Conservation (phyloP, 108 stramenopile genomes). For the Discostella stelligeroides region DNA sequence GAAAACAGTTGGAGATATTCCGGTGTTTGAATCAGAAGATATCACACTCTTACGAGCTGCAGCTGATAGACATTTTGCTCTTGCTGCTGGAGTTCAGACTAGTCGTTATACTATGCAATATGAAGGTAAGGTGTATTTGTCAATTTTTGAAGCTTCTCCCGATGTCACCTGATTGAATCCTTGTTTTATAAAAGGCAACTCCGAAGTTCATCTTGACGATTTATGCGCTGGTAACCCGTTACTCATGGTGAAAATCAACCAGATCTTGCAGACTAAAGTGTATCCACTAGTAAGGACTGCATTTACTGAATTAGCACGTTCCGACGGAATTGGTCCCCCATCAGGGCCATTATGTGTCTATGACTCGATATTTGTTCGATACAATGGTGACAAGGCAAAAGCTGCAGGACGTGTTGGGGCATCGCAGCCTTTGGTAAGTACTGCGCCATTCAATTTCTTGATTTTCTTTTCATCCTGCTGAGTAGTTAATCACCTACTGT, state of each 20-base stretch:
- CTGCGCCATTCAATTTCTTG: neutral
- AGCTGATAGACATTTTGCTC: conserved; percentile 43
- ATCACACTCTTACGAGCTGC: conserved; percentile 30
- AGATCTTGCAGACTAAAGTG: conserved; percentile 43
- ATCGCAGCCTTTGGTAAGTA: conserved; percentile 57
- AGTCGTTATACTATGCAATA: conserved; percentile 50
- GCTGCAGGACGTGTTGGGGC: conserved; percentile 44
- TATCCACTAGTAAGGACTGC: conserved; percentile 64
- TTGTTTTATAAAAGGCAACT: conserved; percentile 23
- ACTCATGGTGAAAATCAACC: conserved; percentile 36
- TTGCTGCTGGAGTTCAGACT: conserved; percentile 36
- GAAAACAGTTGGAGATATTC: conserved; percentile 27
- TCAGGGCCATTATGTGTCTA: conserved; percentile 55
- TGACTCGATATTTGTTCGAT: conserved; percentile 74
- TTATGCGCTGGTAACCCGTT: conserved; percentile 33
- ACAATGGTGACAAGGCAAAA: conserved; percentile 65
- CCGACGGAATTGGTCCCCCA: conserved; percentile 10
- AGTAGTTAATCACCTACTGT: neutral
- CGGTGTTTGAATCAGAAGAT: conserved; percentile 37
- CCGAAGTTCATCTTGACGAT: conserved; percentile 45
- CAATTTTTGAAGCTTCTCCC: neutral
- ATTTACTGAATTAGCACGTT: conserved; percentile 39
- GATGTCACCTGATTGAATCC: neutral
- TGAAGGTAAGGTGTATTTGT: conserved; percentile 33
- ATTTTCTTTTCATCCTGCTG: no score